phyloP scores from a whole-genome alignment of 331 rosid species.

The Phaseolus coccineus region DNA sequence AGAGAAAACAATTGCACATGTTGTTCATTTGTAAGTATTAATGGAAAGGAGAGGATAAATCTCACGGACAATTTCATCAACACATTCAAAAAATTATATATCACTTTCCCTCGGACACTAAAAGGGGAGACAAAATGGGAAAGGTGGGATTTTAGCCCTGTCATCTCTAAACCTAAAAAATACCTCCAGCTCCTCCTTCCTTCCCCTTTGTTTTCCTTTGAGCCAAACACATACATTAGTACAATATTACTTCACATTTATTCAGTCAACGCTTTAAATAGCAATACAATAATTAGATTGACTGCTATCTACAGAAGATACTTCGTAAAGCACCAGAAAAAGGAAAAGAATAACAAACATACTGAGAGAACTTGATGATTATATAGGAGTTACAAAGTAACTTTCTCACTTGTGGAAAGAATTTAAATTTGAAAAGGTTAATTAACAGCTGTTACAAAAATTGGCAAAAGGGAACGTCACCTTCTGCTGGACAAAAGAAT shows the following conservation, averaged over 20 bases:
- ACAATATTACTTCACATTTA: slow-evolving; percentile 30
- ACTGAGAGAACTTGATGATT: neutral
- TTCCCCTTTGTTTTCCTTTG: neutral
- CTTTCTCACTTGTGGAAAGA: neutral
- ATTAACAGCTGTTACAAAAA: slow-evolving; percentile 11
- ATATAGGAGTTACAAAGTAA: slow-evolving; percentile 9
- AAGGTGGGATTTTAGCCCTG: neutral
- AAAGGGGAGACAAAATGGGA: neutral
- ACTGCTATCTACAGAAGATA: slow-evolving; percentile 21
- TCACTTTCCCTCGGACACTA: neutral
- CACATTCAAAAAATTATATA: neutral
- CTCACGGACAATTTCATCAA: neutral
- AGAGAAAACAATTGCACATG: neutral
- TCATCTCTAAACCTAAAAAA: neutral
- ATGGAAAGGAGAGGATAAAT: neutral
- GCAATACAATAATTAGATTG: neutral
- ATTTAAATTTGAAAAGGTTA: slow-evolving; percentile 4
- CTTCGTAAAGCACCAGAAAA: neutral
- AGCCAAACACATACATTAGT: slow-evolving; percentile 4
- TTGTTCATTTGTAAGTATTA: neutral
- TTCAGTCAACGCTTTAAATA: slow-evolving; percentile 30
- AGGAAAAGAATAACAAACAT: neutral
- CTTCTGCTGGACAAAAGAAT: neutral
- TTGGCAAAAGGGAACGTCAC: neutral
- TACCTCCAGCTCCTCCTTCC: neutral